These are phyloP conservation scores for Crithidia acanthocephali DNA, from an alignment of 208 protist genomes.

Conservation along the genomic window DNA sequence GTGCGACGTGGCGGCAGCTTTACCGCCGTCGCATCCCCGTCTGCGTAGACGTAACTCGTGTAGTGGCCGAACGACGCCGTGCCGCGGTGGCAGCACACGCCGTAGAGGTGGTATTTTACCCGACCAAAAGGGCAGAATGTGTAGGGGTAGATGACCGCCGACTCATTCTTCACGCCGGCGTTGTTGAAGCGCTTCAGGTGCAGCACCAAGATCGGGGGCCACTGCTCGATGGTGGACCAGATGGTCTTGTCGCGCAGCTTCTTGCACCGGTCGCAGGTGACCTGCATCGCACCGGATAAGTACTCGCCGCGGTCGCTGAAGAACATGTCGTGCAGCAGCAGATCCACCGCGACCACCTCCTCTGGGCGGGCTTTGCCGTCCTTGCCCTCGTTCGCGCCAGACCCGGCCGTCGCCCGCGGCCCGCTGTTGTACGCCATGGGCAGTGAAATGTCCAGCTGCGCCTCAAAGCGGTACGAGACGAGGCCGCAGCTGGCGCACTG, in stretches of 20 bases:
- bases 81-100: conserved; percentile 77
- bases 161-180: conserved; percentile 59
- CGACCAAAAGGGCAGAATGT: conserved; percentile 43
- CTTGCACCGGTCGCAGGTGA: conserved; percentile 73
- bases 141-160: conserved; percentile 60
- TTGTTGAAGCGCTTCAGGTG: conserved; percentile 87
- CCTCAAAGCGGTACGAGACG: conserved; percentile 73
- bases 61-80: conserved; percentile 79
- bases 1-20: not conserved
- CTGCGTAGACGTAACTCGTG: conserved; percentile 70
- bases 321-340: conserved; percentile 58
- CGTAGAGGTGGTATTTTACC: conserved; percentile 70
- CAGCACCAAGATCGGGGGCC: conserved; percentile 75
- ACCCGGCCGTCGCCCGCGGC: not conserved
- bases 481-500: conserved; percentile 57
- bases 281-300: conserved; percentile 56
- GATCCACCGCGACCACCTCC: conserved; percentile 31
- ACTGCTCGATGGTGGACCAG: conserved; percentile 46
- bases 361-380: conserved; percentile 3
- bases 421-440: conserved; percentile 46
- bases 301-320: conserved; percentile 56
- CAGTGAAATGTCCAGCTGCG: conserved; percentile 78
- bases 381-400: not conserved
- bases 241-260: conserved; percentile 54
- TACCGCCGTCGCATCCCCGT: conserved; percentile 16